phyloP scores from a whole-genome alignment of 1,284 basidiomycete genomes.

The Rhodotorula sp. region DNA sequence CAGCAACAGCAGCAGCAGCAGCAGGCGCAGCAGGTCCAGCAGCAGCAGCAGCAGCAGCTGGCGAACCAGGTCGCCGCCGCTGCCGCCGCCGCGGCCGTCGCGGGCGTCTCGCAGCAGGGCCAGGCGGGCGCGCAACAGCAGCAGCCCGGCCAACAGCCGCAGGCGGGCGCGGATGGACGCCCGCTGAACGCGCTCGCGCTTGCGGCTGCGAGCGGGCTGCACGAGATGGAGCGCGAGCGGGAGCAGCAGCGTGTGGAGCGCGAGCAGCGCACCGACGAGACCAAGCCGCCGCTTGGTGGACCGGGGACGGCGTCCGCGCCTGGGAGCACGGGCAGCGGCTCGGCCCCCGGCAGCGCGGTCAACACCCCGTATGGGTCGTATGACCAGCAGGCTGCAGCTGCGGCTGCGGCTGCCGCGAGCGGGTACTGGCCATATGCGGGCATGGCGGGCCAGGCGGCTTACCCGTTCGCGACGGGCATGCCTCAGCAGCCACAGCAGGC shows the following conservation, averaged over 20 bases:
- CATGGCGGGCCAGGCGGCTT: constrained; percentile 2
- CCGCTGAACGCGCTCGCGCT: constrained; percentile 39
- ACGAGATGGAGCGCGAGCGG: constrained; percentile 42
- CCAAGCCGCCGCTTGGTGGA: background rate
- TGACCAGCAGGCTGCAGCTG: constrained; percentile 24
- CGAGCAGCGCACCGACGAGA: constrained; percentile 4
- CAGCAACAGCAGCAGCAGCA: constrained; percentile 22
- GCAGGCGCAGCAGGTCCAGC: constrained; percentile 11
- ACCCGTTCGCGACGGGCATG: constrained; percentile 12
- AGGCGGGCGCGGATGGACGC: constrained; percentile 14
- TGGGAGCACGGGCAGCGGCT: constrained; percentile 2
- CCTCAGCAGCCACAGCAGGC: constrained; percentile 4
- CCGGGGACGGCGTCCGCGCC: background rate
- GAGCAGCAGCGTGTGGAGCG: constrained; percentile 20
- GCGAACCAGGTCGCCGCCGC: background rate
- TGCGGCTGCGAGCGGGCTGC: constrained; percentile 40
- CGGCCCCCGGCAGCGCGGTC: constrained; percentile 23
- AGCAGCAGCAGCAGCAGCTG: constrained; percentile 5
- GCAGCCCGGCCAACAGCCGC: background rate
- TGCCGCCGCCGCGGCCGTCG: background rate
- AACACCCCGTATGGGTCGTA: constrained; percentile 37
- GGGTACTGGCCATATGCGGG: constrained; percentile 12
- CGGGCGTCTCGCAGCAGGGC: background rate
- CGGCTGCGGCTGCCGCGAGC: background rate
- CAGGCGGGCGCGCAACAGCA: background rate